Base-by-base conservation (phyloP, 768 basidiomycete species). In the Dendrothele bispora region DNA sequence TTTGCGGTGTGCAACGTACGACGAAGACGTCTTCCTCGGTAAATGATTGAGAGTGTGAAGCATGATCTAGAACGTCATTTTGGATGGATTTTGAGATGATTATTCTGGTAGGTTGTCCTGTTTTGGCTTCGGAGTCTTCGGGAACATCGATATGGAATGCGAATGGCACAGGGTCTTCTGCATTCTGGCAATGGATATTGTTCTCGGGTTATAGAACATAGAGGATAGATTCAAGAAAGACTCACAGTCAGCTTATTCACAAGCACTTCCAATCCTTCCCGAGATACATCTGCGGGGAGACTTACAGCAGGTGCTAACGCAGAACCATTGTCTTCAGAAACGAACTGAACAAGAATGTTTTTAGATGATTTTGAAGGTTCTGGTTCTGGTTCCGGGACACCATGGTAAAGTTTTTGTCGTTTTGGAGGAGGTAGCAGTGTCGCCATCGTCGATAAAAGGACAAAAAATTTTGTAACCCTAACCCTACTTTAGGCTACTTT, bases 1-100 rank as follows among this genome's bases (percentile, higher is more conserved):
- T 91, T 65, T 99, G 95, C 7, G 95, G 95, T 22, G 95, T 85
- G 65, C 95, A 98, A 56, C 86, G 82, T 21, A 98, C 78, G 42
- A 89, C 75, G 48, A 98, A 83, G 8, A 94, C 78, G 60, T 91
- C 93, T 77, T 99, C 95, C 7, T 82, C 75, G 0, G 89, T 86
- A 55, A 91, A 89, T 0, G 79, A 73, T 21, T 80, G 74, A 2
- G 87, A 86, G 46, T 62, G 59, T 28, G 48, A 55, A 1, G 85
- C 76, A 59, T 86, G 88, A 6, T 74, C 69, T 7, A 98, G 73
- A 7, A 97, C 78, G 59, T 98, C 93, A 2, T 77, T 70, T 56
- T 91, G 80, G 24, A 97, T 84, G 3, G 92, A 93, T 63, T 85
- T 88, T 48, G 90, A 74, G 53, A 97, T 86, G 39, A 86, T 86